phyloP scores from a whole-genome alignment of 225 moss, liverwort and hornwort genomes.

The Polytrichum formosum region DNA sequence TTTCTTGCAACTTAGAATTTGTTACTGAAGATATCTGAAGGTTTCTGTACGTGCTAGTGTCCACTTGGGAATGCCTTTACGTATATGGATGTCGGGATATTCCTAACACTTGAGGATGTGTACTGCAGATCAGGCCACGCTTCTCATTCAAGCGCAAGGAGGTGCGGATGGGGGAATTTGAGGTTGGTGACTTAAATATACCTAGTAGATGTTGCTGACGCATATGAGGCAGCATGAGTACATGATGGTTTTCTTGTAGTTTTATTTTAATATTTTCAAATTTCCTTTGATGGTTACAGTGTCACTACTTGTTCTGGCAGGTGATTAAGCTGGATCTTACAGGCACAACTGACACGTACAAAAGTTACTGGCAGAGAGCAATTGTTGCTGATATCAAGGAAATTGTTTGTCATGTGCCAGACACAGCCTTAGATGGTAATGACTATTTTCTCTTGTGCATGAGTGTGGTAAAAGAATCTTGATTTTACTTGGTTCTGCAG shows the following conservation, averaged over 20 bases:
- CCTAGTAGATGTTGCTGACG: neutral
- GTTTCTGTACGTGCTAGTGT: no score
- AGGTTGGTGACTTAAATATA: slow-evolving; percentile 35
- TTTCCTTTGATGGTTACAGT: neutral
- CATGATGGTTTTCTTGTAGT: neutral
- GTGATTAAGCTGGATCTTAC: slow-evolving; percentile 58
- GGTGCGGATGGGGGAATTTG: slow-evolving; percentile 81
- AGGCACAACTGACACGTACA: slow-evolving; percentile 79
- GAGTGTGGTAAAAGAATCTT: no score
- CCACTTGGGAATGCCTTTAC: no score
- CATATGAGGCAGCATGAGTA: neutral
- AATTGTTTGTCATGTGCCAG: slow-evolving; percentile 85
- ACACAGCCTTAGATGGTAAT: slow-evolving; percentile 77
- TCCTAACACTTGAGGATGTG: slow-evolving; percentile 1
- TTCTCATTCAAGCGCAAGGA: slow-evolving; percentile 87
- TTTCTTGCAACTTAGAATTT: no score
- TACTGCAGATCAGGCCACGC: slow-evolving; percentile 73
- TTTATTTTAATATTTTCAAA: neutral
- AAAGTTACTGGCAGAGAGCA: slow-evolving; percentile 59
- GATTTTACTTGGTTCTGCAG: no score
- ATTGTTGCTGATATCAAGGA: slow-evolving; percentile 94
- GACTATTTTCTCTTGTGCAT: no score
- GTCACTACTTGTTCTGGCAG: slow-evolving; percentile 29
- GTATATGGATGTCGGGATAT: neutral
- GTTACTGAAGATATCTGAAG: no score